Conservation (phyloP, 805 yeast genomes). For the Wickerhamomyces mucosus region DNA sequence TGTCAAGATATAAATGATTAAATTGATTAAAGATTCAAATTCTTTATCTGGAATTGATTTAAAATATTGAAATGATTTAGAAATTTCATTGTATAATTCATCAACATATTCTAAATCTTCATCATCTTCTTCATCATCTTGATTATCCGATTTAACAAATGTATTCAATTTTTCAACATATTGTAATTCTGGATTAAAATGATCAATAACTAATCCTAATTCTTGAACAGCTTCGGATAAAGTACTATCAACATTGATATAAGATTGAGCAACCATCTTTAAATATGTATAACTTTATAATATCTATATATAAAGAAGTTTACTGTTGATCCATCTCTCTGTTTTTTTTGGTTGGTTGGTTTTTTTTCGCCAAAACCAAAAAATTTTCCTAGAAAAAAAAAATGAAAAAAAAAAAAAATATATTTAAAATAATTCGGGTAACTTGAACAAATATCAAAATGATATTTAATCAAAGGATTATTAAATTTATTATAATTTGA, state of each 20-base stretch:
- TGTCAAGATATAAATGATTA: slow-evolving; percentile 16
- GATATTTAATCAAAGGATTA: no score
- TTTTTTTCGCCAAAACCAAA: background rate
- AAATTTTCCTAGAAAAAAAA: no score
- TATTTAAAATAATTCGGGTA: no score
- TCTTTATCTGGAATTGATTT: slow-evolving; percentile 17
- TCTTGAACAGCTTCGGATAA: slow-evolving; percentile 23
- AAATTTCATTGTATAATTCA: slow-evolving; percentile 12
- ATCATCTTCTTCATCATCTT: slow-evolving; percentile 10
- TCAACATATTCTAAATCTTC: slow-evolving; percentile 13
- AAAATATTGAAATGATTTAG: slow-evolving; percentile 8
- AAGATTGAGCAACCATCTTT: slow-evolving; percentile 13
- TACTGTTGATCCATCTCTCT: slow-evolving; percentile 6
- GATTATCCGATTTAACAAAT: slow-evolving; percentile 7
- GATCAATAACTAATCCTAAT: slow-evolving; percentile 22
- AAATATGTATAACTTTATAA: no score
- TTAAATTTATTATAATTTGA: no score
- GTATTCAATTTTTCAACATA: slow-evolving; percentile 11
- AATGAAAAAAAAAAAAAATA: no score
- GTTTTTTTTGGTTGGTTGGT: background rate
- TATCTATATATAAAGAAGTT: slow-evolving; percentile 2
- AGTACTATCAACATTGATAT: slow-evolving; percentile 31
- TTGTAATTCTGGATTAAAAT: slow-evolving; percentile 11
- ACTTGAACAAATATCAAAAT: no score
- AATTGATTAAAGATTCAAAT: slow-evolving; percentile 17